Evolutionary conservation across 225 moss, liverwort and hornwort genomes (phyloP).

Genomic region (Marchantia polymorpha): DNA sequence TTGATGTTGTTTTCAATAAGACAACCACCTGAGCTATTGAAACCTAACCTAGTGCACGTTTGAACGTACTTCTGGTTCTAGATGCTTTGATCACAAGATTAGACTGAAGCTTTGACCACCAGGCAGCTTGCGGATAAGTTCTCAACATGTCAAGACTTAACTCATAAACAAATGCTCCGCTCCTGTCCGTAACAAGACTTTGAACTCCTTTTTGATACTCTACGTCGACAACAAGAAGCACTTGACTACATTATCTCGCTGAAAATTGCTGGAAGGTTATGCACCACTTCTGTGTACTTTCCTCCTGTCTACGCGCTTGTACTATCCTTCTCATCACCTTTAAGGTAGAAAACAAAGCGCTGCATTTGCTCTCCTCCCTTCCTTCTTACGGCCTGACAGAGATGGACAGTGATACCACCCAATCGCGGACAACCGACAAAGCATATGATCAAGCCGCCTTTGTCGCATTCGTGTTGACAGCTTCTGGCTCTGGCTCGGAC

Average conservation of each 20-base stretch:
- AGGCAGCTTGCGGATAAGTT: not conserved
- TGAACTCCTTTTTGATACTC: not conserved
- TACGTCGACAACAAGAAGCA: not conserved
- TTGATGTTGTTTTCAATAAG: not conserved
- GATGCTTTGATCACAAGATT: not conserved
- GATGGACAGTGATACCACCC: not conserved
- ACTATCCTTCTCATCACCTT: not conserved
- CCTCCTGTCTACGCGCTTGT: not conserved
- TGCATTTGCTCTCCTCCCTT: not conserved
- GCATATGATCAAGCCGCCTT: not conserved
- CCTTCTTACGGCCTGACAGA: not conserved
- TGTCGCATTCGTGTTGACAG: not conserved
- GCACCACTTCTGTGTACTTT: not conserved
- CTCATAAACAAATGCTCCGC: no score
- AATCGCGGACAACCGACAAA: not conserved
- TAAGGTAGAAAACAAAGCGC: not conserved
- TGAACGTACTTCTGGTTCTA: not conserved
- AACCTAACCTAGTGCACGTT: not conserved
- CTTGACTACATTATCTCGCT: not conserved
- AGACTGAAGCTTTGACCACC: not conserved
- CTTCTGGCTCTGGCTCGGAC: constrained; percentile 26
- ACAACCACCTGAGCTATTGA: not conserved
- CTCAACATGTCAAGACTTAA: not conserved
- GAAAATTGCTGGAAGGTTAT: not conserved
- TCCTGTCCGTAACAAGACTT: not conserved